Evolutionary conservation across 2,329 filamentous ascomycete genomes (phyloP).

Genomic region (Talaromyces sp.): DNA sequence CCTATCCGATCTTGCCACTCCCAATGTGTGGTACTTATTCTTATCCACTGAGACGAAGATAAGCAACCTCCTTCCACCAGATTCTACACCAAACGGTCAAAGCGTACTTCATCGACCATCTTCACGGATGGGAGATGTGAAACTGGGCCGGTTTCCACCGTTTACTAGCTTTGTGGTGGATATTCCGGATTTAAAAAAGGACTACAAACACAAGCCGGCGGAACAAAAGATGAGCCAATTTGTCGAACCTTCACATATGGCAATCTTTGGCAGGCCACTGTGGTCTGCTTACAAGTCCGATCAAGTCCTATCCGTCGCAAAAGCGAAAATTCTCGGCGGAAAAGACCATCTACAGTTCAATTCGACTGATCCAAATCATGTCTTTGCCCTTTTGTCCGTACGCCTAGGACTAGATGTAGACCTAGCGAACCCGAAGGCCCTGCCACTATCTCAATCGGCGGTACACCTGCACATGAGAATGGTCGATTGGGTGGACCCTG

Average conservation of each 20-base stretch:
- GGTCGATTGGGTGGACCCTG: not conserved
- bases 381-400: not conserved
- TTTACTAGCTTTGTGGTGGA: not conserved
- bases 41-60: not conserved
- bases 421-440: not conserved
- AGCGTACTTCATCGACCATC: not conserved
- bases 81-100: not conserved
- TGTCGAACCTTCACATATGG: not conserved
- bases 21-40: constrained; percentile 6
- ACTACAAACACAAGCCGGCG: not conserved
- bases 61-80: not conserved
- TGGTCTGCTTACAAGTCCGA: not conserved
- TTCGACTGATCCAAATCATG: not conserved
- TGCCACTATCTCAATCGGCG: not conserved
- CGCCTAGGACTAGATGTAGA: not conserved
- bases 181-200: constrained; percentile 3
- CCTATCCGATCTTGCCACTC: not conserved
- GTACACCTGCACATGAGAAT: not conserved
- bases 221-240: not conserved
- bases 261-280: not conserved
- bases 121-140: not conserved
- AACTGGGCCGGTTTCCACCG: not conserved
- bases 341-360: not conserved
- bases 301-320: not conserved
- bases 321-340: not conserved